Conservation (phyloP, 2,329 filamentous ascomycete species). For the Pezicula carpinea region DNA sequence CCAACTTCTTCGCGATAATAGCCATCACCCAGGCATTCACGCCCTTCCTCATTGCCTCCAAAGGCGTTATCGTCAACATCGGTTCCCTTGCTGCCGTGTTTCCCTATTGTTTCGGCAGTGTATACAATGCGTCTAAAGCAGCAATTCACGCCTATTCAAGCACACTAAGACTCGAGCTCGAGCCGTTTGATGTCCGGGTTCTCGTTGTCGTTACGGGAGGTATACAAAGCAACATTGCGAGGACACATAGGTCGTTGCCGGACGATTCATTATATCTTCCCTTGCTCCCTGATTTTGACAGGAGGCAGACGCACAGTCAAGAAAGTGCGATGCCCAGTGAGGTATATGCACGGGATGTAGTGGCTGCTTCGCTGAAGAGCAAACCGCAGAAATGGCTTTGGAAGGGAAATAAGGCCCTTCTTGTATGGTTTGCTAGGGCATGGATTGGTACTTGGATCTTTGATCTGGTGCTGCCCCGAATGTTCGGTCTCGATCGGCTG, state of each 20-base stretch:
- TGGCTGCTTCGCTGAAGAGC: constrained; percentile 8
- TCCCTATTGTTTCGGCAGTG: constrained; percentile 46
- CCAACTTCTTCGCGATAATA: constrained; percentile 1
- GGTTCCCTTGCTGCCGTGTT: constrained; percentile 27
- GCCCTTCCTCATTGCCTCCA: constrained; percentile 11
- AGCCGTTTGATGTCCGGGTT: constrained; percentile 7
- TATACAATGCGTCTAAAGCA: constrained; percentile 35
- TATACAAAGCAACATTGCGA: constrained; percentile 4
- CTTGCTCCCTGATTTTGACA: not conserved
- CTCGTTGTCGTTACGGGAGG: constrained; percentile 7
- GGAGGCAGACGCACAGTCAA: constrained; percentile 1
- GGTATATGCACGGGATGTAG: constrained; percentile 17
- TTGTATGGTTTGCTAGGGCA: constrained; percentile 4
- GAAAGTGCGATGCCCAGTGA: constrained; percentile 9
- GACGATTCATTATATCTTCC: constrained; percentile 5
- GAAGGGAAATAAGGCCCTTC: constrained; percentile 4
- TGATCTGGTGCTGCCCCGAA: too few relatives aligned
- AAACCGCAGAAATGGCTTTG: constrained; percentile 19
- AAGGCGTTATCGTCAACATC: constrained; percentile 38
- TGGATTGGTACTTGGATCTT: too few relatives aligned
- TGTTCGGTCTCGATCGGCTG: too few relatives aligned
- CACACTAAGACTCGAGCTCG: constrained; percentile 9
- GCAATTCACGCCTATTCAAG: constrained; percentile 5
- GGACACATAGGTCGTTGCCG: not conserved
- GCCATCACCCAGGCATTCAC: constrained; percentile 21